phyloP scores from a whole-genome alignment of 331 rosid genomes.

The Arachis monticola region DNA sequence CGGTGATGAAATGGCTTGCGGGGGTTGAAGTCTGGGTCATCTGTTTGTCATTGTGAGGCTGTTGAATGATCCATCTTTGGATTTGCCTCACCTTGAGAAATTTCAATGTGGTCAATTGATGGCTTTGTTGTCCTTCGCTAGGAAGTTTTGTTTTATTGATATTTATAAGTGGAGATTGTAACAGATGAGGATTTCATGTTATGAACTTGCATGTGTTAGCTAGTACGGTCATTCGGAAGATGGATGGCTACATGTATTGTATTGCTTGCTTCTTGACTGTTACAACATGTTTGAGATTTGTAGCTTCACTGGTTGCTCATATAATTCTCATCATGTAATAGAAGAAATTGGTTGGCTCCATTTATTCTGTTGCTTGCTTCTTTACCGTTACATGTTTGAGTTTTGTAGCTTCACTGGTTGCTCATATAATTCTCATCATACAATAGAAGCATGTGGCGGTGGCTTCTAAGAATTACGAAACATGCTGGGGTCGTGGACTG shows the following conservation, averaged over 20 bases:
- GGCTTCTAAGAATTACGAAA: too few species aligned
- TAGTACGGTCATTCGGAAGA: conserved; percentile 29
- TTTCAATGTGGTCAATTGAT: background rate
- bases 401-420: conserved; percentile 47
- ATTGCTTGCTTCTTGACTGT: conserved; percentile 36
- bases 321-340: conserved; percentile 37
- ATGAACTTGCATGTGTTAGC: background rate
- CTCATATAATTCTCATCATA: conserved; percentile 46
- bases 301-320: conserved; percentile 50
- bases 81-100: background rate
- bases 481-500: too few species aligned
- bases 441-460: background rate
- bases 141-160: too few species aligned
- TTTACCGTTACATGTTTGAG: conserved; percentile 38
- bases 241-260: conserved; percentile 36
- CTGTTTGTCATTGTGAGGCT: too few species aligned
- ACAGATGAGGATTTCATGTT: too few species aligned
- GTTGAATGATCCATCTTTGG: too few species aligned
- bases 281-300: conserved; percentile 41
- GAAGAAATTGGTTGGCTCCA: conserved; percentile 22
- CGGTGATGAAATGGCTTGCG: too few species aligned
- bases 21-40: too few species aligned
- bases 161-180: too few species aligned
- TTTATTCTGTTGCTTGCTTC: conserved; percentile 41
- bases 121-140: background rate